These are phyloP conservation scores for Microsporum ferrugineum DNA, from an alignment of 2,329 filamentous ascomycete species.

Conservation along the genomic window DNA sequence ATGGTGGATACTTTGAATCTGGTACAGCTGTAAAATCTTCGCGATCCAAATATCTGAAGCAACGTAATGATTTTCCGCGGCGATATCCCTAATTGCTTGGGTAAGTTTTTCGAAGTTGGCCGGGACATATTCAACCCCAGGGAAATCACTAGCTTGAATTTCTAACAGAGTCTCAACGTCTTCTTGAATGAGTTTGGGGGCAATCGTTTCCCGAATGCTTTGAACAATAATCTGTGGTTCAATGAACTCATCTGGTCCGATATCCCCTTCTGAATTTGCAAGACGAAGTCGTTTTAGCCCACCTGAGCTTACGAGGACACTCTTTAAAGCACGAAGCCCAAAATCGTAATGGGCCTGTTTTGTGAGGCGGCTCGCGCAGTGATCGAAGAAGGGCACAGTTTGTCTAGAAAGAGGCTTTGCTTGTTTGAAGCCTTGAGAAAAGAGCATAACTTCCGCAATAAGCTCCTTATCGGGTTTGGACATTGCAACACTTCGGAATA, in stretches of 20 bases:
- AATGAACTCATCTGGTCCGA: conserved; percentile 59
- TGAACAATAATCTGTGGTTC: conserved; percentile 98
- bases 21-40: conserved; percentile 91
- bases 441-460: conserved; percentile 99
- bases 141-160: conserved; percentile 80
- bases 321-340: conserved; percentile 92
- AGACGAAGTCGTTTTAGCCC: conserved; percentile 82
- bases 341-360: conserved; percentile 99
- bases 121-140: conserved; percentile 82
- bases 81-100: conserved; percentile 68
- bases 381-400: conserved; percentile 96
- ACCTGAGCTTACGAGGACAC: conserved; percentile 94
- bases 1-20: conserved; percentile 95
- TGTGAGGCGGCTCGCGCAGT: conserved; percentile 66
- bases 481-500: conserved; percentile 99
- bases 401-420: conserved; percentile 89
- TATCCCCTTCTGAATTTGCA: conserved; percentile 43
- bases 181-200: conserved; percentile 84
- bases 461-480: conserved; percentile 99
- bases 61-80: conserved; percentile 73
- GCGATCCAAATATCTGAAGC: conserved; percentile 94
- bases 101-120: conserved; percentile 73
- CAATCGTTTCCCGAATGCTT: conserved; percentile 95
- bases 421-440: conserved; percentile 97
- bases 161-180: conserved; percentile 80